phyloP scores from a whole-genome alignment of 371 early-diverging fungal species.

The Nosema muscidifuracis region DNA sequence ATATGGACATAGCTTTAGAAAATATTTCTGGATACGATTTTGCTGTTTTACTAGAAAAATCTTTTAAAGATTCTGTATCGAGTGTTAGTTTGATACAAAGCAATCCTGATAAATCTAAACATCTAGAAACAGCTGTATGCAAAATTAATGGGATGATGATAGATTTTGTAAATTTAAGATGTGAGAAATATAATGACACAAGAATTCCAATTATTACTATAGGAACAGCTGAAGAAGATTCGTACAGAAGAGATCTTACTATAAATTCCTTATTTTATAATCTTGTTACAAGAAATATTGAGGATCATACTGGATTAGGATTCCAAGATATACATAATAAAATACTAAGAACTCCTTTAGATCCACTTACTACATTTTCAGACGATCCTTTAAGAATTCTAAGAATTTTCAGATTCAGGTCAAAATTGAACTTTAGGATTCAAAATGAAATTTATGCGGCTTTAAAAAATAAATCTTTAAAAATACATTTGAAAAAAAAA shows the following conservation, averaged over 20 bases:
- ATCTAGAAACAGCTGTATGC: conserved; percentile 90
- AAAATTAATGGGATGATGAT: conserved; percentile 70
- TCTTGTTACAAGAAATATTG: conserved; percentile 73
- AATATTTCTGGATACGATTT: conserved; percentile 85
- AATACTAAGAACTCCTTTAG: conserved; percentile 74
- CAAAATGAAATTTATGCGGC: conserved; percentile 69
- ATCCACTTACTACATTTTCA: conserved; percentile 77
- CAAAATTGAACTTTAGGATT: conserved; percentile 74
- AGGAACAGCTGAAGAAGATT: conserved; percentile 89
- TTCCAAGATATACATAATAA: conserved; percentile 57
- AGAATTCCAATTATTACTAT: conserved; percentile 76
- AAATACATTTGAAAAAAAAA: conserved; percentile 69
- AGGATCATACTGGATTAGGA: conserved; percentile 75
- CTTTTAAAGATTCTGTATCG: conserved; percentile 29
- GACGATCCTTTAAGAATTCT: conserved; percentile 95
- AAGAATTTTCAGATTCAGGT: conserved; percentile 85
- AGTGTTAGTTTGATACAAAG: conserved; percentile 72
- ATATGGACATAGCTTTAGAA: conserved; percentile 89
- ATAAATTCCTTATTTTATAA: conserved; percentile 97
- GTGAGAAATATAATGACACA: conserved; percentile 75
- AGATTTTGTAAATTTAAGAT: conserved; percentile 90
- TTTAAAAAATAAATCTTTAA: conserved; percentile 37
- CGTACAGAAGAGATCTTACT: conserved; percentile 86
- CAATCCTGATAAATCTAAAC: conserved; percentile 93
- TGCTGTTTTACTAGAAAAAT: conserved; percentile 67